Evolutionary conservation across 306 rosid species (phyloP).

Genomic region (Lupinus albus): DNA sequence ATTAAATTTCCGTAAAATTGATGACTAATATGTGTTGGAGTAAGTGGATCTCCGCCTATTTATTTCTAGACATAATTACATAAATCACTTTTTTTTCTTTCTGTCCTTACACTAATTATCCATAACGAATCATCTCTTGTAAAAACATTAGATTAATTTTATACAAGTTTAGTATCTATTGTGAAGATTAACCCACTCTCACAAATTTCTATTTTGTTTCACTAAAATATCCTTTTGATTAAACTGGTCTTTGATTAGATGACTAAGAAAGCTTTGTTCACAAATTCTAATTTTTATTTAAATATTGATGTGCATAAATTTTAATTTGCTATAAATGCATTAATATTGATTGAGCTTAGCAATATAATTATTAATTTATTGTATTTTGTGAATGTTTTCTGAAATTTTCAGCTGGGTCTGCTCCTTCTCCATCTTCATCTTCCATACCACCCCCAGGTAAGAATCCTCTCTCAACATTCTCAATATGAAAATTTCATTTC

Average conservation of each 20-base stretch:
- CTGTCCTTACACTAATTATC: too few relatives aligned
- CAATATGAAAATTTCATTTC: neutral
- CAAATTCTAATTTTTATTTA: too few relatives aligned
- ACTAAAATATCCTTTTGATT: neutral
- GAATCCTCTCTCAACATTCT: too few relatives aligned
- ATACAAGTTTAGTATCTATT: too few relatives aligned
- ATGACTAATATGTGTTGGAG: too few relatives aligned
- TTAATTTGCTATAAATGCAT: neutral
- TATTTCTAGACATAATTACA: too few relatives aligned
- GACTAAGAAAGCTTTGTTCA: too few relatives aligned
- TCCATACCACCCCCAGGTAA: slow-evolving; percentile 44
- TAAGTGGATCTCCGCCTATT: too few relatives aligned
- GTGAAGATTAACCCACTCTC: neutral
- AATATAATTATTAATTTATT: neutral
- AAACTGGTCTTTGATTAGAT: neutral
- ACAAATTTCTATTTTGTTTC: neutral
- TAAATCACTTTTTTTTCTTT: too few relatives aligned
- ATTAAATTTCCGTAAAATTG: too few relatives aligned
- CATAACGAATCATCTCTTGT: too few relatives aligned
- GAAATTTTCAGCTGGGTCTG: slow-evolving; percentile 25
- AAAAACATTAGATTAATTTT: too few relatives aligned
- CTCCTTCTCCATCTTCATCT: slow-evolving; percentile 38
- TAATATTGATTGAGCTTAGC: neutral
- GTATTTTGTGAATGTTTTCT: neutral
- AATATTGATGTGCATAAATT: neutral